Evolutionary conservation across 805 yeast genomes (phyloP), one percentile per base, ranked within the genome.

Genomic region (Jamesozyma gamospora): DNA sequence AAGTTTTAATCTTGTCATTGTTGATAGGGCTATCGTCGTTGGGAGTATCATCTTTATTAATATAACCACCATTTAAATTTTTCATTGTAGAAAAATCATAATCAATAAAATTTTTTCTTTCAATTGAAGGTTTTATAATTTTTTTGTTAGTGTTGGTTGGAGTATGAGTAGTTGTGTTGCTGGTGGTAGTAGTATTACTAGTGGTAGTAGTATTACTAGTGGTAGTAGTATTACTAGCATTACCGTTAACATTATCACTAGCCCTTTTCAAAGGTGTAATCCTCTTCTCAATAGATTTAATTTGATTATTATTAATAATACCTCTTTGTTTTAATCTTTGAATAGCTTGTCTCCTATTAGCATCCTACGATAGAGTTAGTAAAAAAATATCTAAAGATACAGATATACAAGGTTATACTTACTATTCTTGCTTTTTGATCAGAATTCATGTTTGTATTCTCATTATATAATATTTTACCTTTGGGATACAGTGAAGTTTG

Each of bases 1-100:
- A 55, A 1, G 74, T 63, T 45, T 65, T 65, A 11, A 62, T 64
- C 30, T 52, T 52, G 34, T 53, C 40, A 34, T 52, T 17, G 36
- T 60, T 40, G 39, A 48, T 63, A 29, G 32, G 41, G 26, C 28
- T 34, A 46, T 45, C 41, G 21, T 34, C 33, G 21, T 43, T 46
- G 24, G 36, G 36, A 6, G 42, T 43, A 33, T 30, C 8, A 21
- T 6, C 5, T 21, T 21, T 21, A 36, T 57, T 57, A 24, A 88
- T 66, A 55, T 79, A 88, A 17, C 99, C 99, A 50, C 96, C 97
- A 52, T 74, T 72, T 1, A 82, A 67, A 51, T 92, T 96, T 46
- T 75, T 74, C 86, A 94, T 82, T n/a, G 86, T 82, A 2, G 96
- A 74, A 49, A 92, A 74, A 61, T 92, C 96, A 58, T 78, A 84